Evolutionary conservation across 495 filamentous ascomycete genomes (phyloP).

Genomic region (Entonaema liquescens): DNA sequence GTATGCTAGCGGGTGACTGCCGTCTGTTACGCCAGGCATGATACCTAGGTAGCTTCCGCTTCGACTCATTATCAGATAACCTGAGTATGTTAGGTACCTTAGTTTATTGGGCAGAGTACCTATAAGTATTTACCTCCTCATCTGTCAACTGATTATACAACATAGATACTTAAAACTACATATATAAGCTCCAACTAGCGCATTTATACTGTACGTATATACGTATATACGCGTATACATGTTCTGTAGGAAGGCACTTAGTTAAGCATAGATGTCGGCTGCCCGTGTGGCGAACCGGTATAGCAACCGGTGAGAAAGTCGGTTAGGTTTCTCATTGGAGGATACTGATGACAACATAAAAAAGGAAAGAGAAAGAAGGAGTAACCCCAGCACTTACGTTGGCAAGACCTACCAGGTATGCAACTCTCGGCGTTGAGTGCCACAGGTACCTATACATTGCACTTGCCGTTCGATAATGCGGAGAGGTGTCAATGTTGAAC

Average conservation of each 20-base stretch:
- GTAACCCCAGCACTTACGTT: slow-evolving; percentile 1
- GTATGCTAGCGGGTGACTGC: slow-evolving; percentile 13
- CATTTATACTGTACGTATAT: no score
- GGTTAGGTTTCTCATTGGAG: slow-evolving; percentile 26
- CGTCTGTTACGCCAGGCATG: slow-evolving; percentile 17
- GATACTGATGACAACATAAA: neutral
- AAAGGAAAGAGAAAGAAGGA: slow-evolving; percentile 12
- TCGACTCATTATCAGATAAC: neutral
- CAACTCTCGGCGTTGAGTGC: neutral
- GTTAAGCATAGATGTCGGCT: neutral
- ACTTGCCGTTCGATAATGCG: slow-evolving; percentile 4
- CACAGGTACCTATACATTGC: slow-evolving; percentile 9
- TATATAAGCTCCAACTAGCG: no score
- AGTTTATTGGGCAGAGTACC: slow-evolving; percentile 4
- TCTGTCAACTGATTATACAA: neutral
- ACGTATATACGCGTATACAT: no score
- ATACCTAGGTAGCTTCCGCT: neutral
- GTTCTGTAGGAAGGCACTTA: neutral
- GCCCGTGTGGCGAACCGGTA: slow-evolving; percentile 11
- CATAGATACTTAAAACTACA: neutral
- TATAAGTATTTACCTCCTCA: neutral
- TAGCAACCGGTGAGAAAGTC: slow-evolving; percentile 13
- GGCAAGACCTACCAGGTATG: neutral
- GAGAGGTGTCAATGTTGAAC: neutral
- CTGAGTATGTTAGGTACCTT: no score